A percentile compares a stretch with the other conserved stretches of the same genome.
Evolutionary conservation across 257 asterid species (phyloP).

Genomic region (Ilex asprella): DNA sequence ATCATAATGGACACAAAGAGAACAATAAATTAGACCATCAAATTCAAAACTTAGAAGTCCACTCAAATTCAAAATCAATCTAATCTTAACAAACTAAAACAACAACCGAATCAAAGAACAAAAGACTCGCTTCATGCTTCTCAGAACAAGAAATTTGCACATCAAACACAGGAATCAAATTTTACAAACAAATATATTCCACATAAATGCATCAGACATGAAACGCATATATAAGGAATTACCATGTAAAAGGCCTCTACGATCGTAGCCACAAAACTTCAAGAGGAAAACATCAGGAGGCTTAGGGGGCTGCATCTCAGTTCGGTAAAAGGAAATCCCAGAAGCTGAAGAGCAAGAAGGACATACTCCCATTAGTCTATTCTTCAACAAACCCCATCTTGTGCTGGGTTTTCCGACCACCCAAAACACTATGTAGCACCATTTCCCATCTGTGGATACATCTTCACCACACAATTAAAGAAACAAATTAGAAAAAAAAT

Average conservation of each 20-base stretch:
- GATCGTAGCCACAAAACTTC: slow-evolving; percentile 56
- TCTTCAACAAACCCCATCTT: slow-evolving; percentile 71
- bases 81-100: no score
- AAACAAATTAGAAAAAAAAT: background rate
- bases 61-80: background rate
- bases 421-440: slow-evolving; percentile 94
- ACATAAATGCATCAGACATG: background rate
- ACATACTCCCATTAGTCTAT: slow-evolving; percentile 73
- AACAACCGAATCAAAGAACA: no score
- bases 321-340: slow-evolving; percentile 41
- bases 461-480: slow-evolving; percentile 32
- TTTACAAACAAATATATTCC: background rate
- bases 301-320: slow-evolving; percentile 51
- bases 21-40: background rate
- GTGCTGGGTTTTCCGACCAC: slow-evolving; percentile 54
- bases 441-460: slow-evolving; percentile 85
- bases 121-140: no score
- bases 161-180: no score
- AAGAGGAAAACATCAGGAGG: slow-evolving; percentile 81
- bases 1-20: no score
- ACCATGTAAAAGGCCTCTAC: slow-evolving; percentile 86
- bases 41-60: slow-evolving; percentile 1
- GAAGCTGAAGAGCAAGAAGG: slow-evolving; percentile 65
- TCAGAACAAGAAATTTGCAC: no score
- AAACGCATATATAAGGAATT: slow-evolving; percentile 5